phyloP scores from a whole-genome alignment of 768 basidiomycete genomes.

The Auricularia cornea region DNA sequence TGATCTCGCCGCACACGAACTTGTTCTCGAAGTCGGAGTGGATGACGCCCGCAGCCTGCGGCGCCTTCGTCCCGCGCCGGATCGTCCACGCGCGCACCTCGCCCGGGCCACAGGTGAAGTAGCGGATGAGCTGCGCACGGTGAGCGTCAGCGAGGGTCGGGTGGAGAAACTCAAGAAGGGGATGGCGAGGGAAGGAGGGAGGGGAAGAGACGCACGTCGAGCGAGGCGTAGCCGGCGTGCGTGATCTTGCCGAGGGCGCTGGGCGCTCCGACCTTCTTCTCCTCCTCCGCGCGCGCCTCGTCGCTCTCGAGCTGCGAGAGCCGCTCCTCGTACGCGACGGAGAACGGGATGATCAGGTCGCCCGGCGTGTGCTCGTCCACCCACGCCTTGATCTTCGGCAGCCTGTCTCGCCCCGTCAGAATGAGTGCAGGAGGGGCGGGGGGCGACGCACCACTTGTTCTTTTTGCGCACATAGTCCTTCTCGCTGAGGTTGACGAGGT shows the following conservation, averaged over 20 bases:
- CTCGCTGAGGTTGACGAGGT: constrained; percentile 95
- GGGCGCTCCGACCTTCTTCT: constrained; percentile 63
- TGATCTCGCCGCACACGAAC: constrained; percentile 96
- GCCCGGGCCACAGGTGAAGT: constrained; percentile 95
- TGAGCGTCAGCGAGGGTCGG: constrained; percentile 2
- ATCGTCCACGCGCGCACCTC: constrained; percentile 99
- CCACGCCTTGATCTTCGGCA: constrained; percentile 97
- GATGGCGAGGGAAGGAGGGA: too few relatives aligned
- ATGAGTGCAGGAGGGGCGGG: constrained; percentile 1
- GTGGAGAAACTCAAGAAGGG: background rate
- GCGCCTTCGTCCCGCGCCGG: constrained; percentile 86
- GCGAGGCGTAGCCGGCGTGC: constrained; percentile 80
- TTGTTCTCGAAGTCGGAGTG: constrained; percentile 98
- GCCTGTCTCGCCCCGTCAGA: constrained; percentile 34
- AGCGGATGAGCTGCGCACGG: constrained; percentile 93
- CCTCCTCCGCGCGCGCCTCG: constrained; percentile 72
- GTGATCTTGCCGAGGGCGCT: constrained; percentile 89
- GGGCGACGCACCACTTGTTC: constrained; percentile 81
- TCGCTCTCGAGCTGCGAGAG: constrained; percentile 45
- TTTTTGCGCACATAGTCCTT: constrained; percentile 93
- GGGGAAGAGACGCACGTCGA: constrained; percentile 51
- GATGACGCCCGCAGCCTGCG: constrained; percentile 96
- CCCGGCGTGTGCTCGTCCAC: constrained; percentile 95
- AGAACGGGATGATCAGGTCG: constrained; percentile 93
- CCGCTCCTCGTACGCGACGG: constrained; percentile 90